A percentile compares a stretch with the other conserved stretches of the same genome.
Evolutionary conservation across 2,329 filamentous ascomycete genomes (phyloP).

Genomic region (Microdochium nivale): DNA sequence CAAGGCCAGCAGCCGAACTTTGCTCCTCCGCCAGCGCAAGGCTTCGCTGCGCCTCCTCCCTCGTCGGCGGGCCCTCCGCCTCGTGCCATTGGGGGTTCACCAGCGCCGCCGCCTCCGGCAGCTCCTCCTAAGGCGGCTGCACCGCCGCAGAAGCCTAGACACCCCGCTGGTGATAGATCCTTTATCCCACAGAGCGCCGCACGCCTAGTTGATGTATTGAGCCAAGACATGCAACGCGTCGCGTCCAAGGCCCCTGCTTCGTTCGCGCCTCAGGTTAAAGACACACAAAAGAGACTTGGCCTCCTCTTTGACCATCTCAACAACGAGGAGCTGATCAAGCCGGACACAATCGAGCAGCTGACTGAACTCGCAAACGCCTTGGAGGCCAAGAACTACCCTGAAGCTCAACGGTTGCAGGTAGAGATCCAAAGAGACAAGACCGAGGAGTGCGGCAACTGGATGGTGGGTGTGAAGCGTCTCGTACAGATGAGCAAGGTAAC

Average conservation of each 20-base stretch:
- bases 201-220: slow-evolving; percentile 73
- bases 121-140: slow-evolving; percentile 37
- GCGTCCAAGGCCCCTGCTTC: slow-evolving; percentile 77
- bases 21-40: slow-evolving; percentile 29
- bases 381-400: slow-evolving; percentile 59
- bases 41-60: slow-evolving; percentile 32
- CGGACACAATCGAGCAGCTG: slow-evolving; percentile 65
- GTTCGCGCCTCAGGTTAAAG: slow-evolving; percentile 82
- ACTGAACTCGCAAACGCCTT: slow-evolving; percentile 57
- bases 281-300: slow-evolving; percentile 86
- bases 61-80: slow-evolving; percentile 13
- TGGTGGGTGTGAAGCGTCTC: slow-evolving; percentile 73
- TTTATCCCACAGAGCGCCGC: slow-evolving; percentile 75
- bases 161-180: slow-evolving; percentile 79
- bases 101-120: slow-evolving; percentile 38
- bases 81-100: slow-evolving; percentile 16
- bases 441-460: slow-evolving; percentile 79
- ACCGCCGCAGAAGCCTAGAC: slow-evolving; percentile 50
- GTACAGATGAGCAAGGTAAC: slow-evolving; percentile 75
- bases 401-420: slow-evolving; percentile 59
- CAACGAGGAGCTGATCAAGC: slow-evolving; percentile 82
- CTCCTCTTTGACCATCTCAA: slow-evolving; percentile 97
- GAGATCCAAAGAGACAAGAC: slow-evolving; percentile 70
- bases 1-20: slow-evolving; percentile 29
- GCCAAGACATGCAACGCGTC: slow-evolving; percentile 79